Conservation (phyloP, 1,284 basidiomycete genomes). For the Trametes hirsuta region DNA sequence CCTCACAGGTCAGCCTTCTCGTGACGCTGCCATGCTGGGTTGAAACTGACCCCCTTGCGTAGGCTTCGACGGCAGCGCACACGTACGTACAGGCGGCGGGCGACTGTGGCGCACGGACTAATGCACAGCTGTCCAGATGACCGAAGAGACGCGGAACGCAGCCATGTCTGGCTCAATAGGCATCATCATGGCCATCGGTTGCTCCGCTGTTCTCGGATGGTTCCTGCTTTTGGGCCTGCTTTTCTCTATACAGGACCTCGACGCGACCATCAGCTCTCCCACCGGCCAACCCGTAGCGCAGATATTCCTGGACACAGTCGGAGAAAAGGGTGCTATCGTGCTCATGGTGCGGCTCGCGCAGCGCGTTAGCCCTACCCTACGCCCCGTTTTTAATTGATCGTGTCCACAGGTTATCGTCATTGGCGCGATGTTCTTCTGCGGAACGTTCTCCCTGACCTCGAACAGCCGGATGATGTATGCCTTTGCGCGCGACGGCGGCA, state of each 20-base stretch:
- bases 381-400: background rate
- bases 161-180: conserved; percentile 68
- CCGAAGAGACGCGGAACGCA: conserved; percentile 78
- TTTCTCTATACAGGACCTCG: conserved; percentile 76
- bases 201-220: conserved; percentile 73
- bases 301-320: conserved; percentile 76
- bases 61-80: conserved; percentile 75
- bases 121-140: conserved; percentile 53
- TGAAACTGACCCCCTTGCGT: conserved; percentile 4
- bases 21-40: background rate
- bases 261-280: conserved; percentile 50
- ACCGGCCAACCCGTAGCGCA: conserved; percentile 76
- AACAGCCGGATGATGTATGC: conserved; percentile 84
- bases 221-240: conserved; percentile 72
- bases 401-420: conserved; percentile 59
- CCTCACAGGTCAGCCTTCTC: conserved; percentile 51
- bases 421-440: conserved; percentile 74
- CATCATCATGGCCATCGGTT: conserved; percentile 74
- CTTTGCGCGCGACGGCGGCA: conserved; percentile 71
- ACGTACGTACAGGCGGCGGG: conserved; percentile 44
- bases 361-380: too few relatives aligned
- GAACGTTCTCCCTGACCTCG: conserved; percentile 74
- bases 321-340: conserved; percentile 69
- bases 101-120: background rate
- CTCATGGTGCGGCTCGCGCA: conserved; percentile 52